Conservation (phyloP, 371 early-diverging fungal species). For the Rhizopus sp. region DNA sequence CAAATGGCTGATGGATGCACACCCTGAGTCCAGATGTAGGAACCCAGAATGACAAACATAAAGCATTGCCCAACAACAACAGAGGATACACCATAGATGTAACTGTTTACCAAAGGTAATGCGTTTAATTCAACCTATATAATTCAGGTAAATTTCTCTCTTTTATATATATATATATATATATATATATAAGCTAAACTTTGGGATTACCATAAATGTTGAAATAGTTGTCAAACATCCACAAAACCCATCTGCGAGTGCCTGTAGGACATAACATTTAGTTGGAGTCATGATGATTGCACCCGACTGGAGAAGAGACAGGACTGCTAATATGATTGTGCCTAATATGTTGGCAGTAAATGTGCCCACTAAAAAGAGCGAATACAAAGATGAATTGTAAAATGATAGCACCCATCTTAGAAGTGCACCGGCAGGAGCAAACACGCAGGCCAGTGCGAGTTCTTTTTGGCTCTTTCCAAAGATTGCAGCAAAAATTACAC, state of each 20-base stretch:
- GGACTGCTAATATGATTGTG: conserved; percentile 52
- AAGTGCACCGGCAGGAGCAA: conserved; percentile 65
- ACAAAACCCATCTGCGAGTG: conserved; percentile 68
- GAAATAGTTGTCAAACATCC: conserved; percentile 79
- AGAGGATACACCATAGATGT: conserved; percentile 50
- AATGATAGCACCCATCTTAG: conserved; percentile 68
- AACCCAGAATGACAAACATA: conserved; percentile 56
- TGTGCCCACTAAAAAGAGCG: conserved; percentile 65
- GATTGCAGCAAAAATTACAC: conserved; percentile 39
- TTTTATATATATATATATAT: too few relatives aligned
- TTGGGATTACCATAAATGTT: conserved; percentile 59
- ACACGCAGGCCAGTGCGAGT: conserved; percentile 50
- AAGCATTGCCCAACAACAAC: conserved; percentile 47
- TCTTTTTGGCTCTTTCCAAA: conserved; percentile 35
- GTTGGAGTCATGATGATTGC: conserved; percentile 12
- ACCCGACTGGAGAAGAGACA: conserved; percentile 48
- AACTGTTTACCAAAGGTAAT: conserved; percentile 38
- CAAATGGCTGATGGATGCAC: conserved; percentile 19
- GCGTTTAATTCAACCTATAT: conserved; percentile 47
- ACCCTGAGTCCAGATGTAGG: conserved; percentile 56
- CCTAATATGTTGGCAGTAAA: conserved; percentile 69
- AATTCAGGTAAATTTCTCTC: neutral
- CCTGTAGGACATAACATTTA: conserved; percentile 55
- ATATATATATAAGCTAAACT: neutral
- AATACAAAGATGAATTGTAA: conserved; percentile 38